Evolutionary conservation across 2,329 filamentous ascomycete genomes (phyloP).

Genomic region (Talaromyces marneffei): DNA sequence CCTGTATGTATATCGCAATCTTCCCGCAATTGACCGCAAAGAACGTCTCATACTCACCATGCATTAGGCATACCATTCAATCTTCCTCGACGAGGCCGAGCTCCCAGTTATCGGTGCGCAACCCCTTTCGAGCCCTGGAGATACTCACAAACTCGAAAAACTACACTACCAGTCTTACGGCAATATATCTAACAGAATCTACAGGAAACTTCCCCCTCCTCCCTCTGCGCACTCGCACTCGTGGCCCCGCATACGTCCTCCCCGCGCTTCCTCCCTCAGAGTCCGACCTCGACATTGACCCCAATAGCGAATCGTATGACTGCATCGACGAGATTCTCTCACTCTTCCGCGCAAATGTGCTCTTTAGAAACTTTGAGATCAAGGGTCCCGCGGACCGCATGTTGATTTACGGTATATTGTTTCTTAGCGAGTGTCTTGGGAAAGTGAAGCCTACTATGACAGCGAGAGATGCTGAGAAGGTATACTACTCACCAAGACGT

Average conservation of each 20-base stretch:
- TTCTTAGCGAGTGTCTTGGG: conserved; percentile 80
- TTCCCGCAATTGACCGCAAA: not conserved
- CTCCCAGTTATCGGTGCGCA: conserved; percentile 57
- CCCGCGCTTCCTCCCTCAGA: conserved; percentile 56
- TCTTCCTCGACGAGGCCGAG: conserved; percentile 79
- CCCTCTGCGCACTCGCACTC: conserved; percentile 87
- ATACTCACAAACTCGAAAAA: not conserved
- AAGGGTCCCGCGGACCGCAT: conserved; percentile 91
- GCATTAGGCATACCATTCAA: conserved; percentile 85
- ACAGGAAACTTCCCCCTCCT: conserved; percentile 90
- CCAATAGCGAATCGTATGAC: conserved; percentile 90
- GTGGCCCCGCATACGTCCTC: conserved; percentile 89
- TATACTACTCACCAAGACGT: conserved; percentile 19
- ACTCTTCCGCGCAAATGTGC: conserved; percentile 94
- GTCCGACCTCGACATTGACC: conserved; percentile 55
- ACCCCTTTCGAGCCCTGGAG: not conserved
- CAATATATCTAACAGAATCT: not conserved
- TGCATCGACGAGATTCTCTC: conserved; percentile 88
- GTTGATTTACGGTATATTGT: conserved; percentile 94
- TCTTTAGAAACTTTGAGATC: conserved; percentile 99
- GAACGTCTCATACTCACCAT: not conserved
- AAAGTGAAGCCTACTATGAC: conserved; percentile 75
- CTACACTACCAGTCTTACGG: too few species aligned
- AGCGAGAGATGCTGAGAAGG: conserved; percentile 62
- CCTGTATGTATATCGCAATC: conserved; percentile 1